phyloP scores from a whole-genome alignment of 176 grass and related monocot genomes.

The Carex parvula region DNA sequence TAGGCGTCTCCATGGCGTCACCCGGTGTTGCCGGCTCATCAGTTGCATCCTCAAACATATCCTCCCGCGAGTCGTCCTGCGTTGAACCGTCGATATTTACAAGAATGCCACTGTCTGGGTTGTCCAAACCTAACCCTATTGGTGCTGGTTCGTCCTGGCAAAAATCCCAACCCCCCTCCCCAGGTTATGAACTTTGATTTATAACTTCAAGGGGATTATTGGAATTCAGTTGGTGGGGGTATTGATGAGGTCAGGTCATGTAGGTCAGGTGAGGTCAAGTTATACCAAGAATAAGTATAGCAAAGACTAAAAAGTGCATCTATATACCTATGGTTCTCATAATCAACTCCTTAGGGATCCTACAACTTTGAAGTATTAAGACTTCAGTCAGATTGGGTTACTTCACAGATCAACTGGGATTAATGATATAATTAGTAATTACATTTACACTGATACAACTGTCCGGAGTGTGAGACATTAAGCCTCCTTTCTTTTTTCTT shows the following conservation, averaged over 20 bases:
- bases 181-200: conserved; percentile 13
- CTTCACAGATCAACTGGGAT: neutral
- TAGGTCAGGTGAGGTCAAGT: neutral
- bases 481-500: neutral
- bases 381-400: neutral
- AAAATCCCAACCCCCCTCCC: conserved; percentile 5
- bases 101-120: conserved; percentile 63
- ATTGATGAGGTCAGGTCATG: neutral
- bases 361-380: neutral
- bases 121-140: conserved; percentile 15
- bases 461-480: neutral
- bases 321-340: conserved; percentile 3
- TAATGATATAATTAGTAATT: neutral
- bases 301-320: neutral
- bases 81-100: conserved; percentile 53
- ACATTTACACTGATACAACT: neutral
- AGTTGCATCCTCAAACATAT: conserved; percentile 85
- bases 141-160: conserved; percentile 1
- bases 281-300: neutral
- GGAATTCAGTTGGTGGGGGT: neutral
- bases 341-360: neutral
- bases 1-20: conserved; percentile 25
- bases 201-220: conserved; percentile 6
- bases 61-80: conserved; percentile 62
- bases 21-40: conserved; percentile 35